These are phyloP conservation scores for Polytrichum formosum DNA, from an alignment of 225 moss, liverwort and hornwort species.

Conservation along the genomic window DNA sequence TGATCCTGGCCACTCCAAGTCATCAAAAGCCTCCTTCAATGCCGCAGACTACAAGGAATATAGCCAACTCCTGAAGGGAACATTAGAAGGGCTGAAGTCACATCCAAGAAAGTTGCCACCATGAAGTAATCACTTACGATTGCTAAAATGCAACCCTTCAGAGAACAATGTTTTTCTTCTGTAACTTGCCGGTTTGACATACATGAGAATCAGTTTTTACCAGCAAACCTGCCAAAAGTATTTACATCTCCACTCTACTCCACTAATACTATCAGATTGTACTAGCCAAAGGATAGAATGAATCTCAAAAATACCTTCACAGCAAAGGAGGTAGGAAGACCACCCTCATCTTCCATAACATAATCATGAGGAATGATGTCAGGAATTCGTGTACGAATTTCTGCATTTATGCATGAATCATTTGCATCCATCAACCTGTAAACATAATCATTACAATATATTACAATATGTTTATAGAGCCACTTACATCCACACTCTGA, in stretches of 20 bases:
- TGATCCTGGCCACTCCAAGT: conserved; percentile 97
- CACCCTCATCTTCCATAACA: conserved; percentile 67
- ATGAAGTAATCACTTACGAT: no score
- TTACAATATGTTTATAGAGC: no score
- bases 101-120: background rate
- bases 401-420: conserved; percentile 87
- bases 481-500: no score
- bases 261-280: no score
- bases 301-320: conserved; percentile 62
- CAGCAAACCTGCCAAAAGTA: no score
- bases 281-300: no score
- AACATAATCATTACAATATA: conserved; percentile 17
- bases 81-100: conserved; percentile 7
- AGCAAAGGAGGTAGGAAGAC: conserved; percentile 77
- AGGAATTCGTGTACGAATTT: conserved; percentile 86
- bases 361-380: conserved; percentile 74
- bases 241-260: no score
- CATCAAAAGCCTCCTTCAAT: conserved; percentile 90
- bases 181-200: no score
- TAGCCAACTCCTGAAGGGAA: conserved; percentile 12
- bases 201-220: no score
- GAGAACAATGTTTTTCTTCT: no score
- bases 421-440: conserved; percentile 88
- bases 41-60: conserved; percentile 69
- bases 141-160: no score